Conservation (phyloP, 2,329 filamentous ascomycete genomes). For the Aspergillus oerlinghausenensis region DNA sequence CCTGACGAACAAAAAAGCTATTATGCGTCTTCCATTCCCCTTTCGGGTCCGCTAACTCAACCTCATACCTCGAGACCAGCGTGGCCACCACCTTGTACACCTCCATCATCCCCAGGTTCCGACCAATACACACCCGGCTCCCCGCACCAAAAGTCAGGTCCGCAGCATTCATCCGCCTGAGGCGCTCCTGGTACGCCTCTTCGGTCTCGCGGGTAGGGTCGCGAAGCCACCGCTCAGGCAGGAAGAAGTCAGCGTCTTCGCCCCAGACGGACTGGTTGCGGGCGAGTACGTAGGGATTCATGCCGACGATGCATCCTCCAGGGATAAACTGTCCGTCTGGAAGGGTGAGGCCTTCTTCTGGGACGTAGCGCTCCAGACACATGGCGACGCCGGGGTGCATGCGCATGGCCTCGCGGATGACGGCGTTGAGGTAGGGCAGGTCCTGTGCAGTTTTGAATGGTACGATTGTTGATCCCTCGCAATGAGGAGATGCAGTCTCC, state of each 20-base stretch:
- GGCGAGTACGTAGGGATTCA: constrained; percentile 34
- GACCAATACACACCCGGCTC: constrained; percentile 52
- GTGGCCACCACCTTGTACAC: constrained; percentile 58
- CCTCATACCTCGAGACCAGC: constrained; percentile 46
- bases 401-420: constrained; percentile 50
- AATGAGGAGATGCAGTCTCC: constrained; percentile 11
- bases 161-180: constrained; percentile 35
- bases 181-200: constrained; percentile 30
- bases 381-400: constrained; percentile 48
- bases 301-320: constrained; percentile 30
- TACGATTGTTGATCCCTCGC: constrained; percentile 10
- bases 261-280: constrained; percentile 43
- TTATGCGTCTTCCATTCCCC: constrained; percentile 50
- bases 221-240: constrained; percentile 48
- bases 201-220: constrained; percentile 27
- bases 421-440: constrained; percentile 46
- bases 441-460: constrained; percentile 17
- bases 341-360: constrained; percentile 27
- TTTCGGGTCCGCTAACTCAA: constrained; percentile 49
- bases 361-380: constrained; percentile 49
- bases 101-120: constrained; percentile 53
- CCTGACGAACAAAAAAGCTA: constrained; percentile 58
- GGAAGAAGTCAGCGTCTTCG: constrained; percentile 41
- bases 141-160: constrained; percentile 50
- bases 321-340: constrained; percentile 32